Evolutionary conservation across 495 filamentous ascomycete species (phyloP).

Genomic region (Penicillium ucsense): DNA sequence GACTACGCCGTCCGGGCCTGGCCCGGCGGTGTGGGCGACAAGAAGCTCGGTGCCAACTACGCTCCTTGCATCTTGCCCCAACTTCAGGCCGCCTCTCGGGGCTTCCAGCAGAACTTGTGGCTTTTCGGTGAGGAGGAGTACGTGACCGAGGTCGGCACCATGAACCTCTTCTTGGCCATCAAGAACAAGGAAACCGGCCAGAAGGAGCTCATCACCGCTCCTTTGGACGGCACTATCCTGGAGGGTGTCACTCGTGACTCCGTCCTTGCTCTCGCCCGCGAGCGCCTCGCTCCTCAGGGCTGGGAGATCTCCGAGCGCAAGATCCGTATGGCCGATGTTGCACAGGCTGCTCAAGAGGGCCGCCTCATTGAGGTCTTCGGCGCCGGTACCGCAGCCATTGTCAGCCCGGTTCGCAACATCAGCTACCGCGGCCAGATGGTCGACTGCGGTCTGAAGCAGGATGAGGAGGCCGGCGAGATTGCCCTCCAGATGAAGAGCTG

Average conservation of each 20-base stretch:
- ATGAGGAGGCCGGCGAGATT: conserved; percentile 79
- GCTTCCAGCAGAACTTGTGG: conserved; percentile 98
- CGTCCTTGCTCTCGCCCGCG: conserved; percentile 70
- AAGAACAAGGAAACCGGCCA: conserved; percentile 72
- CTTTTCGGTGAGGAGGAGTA: conserved; percentile 89
- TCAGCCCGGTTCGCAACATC: conserved; percentile 73
- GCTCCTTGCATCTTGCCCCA: conserved; percentile 93
- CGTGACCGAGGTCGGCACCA: conserved; percentile 93
- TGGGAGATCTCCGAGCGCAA: conserved; percentile 85
- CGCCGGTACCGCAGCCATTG: conserved; percentile 71
- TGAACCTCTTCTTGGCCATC: conserved; percentile 89
- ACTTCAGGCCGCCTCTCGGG: conserved; percentile 74
- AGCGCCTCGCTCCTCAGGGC: conserved; percentile 72
- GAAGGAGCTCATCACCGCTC: conserved; percentile 85
- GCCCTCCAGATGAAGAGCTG: conserved; percentile 82
- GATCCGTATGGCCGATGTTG: conserved; percentile 76
- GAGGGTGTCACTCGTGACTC: conserved; percentile 90
- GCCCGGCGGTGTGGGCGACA: conserved; percentile 94
- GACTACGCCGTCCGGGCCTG: conserved; percentile 93
- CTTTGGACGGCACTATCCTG: conserved; percentile 93
- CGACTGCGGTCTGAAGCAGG: conserved; percentile 64
- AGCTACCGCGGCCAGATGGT: conserved; percentile 72
- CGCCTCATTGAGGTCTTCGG: conserved; percentile 88
- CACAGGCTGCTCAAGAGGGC: conserved; percentile 71
- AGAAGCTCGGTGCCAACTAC: conserved; percentile 97